Conservation (phyloP, 129 eudicot species). For the Flaveria ramosissima region DNA sequence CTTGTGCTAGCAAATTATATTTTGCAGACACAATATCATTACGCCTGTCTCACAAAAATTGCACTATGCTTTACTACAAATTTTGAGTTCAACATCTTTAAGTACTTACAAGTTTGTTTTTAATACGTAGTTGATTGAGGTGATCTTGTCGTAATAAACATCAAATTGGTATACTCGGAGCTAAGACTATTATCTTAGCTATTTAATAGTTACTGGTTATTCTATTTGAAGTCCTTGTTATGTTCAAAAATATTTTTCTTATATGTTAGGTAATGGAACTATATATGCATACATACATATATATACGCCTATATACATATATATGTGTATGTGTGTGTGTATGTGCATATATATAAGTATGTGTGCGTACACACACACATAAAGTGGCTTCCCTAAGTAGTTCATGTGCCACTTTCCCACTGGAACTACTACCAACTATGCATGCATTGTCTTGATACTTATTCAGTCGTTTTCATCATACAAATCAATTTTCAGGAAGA, state of each 20-base stretch:
- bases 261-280: neutral
- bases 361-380: neutral
- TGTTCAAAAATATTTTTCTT: neutral
- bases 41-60: neutral
- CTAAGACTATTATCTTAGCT: neutral
- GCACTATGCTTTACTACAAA: neutral
- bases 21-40: neutral
- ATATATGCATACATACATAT: too few relatives aligned
- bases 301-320: too few relatives aligned
- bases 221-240: neutral
- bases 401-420: neutral
- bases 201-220: neutral
- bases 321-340: too few relatives aligned
- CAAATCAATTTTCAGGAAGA: conserved; percentile 55
- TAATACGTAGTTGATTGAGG: neutral
- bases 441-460: conserved; percentile 3
- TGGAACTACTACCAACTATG: neutral
- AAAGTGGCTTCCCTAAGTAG: neutral
- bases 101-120: neutral
- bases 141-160: neutral
- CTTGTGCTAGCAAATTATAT: neutral
- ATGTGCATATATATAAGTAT: too few relatives aligned
- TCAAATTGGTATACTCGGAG: neutral
- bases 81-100: neutral
- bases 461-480: neutral